A percentile compares a stretch with the other conserved stretches of the same genome.
Conservation (phyloP, 768 basidiomycete genomes). For the Suillus variegatus region DNA sequence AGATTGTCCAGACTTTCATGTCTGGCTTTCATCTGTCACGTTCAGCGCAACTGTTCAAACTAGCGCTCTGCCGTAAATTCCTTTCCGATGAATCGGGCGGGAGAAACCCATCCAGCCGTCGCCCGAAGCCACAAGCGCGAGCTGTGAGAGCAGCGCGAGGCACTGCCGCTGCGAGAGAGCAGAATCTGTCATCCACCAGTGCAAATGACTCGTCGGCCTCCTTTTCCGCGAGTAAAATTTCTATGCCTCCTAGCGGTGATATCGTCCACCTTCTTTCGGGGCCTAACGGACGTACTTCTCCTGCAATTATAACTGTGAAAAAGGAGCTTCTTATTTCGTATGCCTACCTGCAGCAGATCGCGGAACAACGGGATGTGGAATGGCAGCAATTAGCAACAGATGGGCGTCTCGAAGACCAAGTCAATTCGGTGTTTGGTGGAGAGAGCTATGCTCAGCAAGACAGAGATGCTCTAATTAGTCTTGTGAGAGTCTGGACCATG, state of each 20-base stretch:
- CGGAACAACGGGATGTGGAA: constrained; percentile 31
- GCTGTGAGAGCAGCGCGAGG: constrained; percentile 20
- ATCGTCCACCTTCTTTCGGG: constrained; percentile 30
- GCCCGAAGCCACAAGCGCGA: constrained; percentile 37
- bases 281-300: constrained; percentile 20
- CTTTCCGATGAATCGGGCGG: constrained; percentile 27
- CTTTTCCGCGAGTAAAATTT: constrained; percentile 27
- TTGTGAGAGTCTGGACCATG: constrained; percentile 7
- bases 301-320: constrained; percentile 31
- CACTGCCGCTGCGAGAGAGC: not conserved
- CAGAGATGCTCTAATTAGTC: constrained; percentile 1
- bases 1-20: constrained; percentile 37
- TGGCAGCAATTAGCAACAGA: constrained; percentile 34
- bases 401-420: constrained; percentile 24
- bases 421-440: constrained; percentile 29
- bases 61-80: constrained; percentile 44
- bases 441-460: constrained; percentile 9
- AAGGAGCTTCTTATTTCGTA: constrained; percentile 42
- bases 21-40: constrained; percentile 37
- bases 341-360: constrained; percentile 33
- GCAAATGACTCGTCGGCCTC: constrained; percentile 15
- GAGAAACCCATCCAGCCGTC: constrained; percentile 19
- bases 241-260: constrained; percentile 12
- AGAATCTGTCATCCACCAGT: not conserved
- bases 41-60: constrained; percentile 41